These are phyloP conservation scores for Syncephalastrum monosporum DNA, from an alignment of 371 early-diverging fungal species.

Conservation along the genomic window DNA sequence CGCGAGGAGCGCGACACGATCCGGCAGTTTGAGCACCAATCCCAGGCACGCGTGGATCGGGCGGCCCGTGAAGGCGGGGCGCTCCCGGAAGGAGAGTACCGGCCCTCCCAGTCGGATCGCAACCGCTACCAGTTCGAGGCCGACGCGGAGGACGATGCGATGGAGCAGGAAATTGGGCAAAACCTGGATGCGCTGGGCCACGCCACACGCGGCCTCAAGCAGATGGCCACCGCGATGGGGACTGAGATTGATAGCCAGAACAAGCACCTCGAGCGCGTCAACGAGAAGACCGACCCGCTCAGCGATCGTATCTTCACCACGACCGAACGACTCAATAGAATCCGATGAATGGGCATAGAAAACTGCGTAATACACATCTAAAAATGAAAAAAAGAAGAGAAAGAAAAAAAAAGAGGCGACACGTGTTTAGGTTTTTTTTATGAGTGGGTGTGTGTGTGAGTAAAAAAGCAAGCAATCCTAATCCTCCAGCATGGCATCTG, in stretches of 20 bases:
- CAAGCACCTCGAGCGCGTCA: constrained; percentile 23
- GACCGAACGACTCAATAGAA: constrained; percentile 44
- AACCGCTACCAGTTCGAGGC: constrained; percentile 65
- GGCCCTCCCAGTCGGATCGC: constrained; percentile 57
- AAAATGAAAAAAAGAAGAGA: too few relatives aligned
- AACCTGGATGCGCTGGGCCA: constrained; percentile 70
- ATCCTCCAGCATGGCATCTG: constrained; percentile 78
- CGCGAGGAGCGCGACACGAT: constrained; percentile 30
- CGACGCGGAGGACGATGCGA: constrained; percentile 60
- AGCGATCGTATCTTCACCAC: constrained; percentile 39
- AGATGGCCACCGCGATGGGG: constrained; percentile 72
- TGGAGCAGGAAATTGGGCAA: constrained; percentile 78
- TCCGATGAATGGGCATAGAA: constrained; percentile 12
- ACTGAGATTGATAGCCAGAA: constrained; percentile 73
- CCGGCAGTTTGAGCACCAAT: constrained; percentile 24
- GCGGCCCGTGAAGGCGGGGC: constrained; percentile 42
- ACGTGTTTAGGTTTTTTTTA: not conserved
- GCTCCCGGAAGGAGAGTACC: constrained; percentile 31
- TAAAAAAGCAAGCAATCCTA: constrained; percentile 28
- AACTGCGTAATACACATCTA: not conserved
- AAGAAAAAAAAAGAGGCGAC: constrained; percentile 19
- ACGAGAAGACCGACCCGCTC: constrained; percentile 41
- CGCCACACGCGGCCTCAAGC: constrained; percentile 63
- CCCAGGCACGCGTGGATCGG: constrained; percentile 49
- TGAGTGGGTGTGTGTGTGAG: too few relatives aligned